Evolutionary conservation across 495 filamentous ascomycete species (phyloP).

Genomic region (Lophium mytilinum): DNA sequence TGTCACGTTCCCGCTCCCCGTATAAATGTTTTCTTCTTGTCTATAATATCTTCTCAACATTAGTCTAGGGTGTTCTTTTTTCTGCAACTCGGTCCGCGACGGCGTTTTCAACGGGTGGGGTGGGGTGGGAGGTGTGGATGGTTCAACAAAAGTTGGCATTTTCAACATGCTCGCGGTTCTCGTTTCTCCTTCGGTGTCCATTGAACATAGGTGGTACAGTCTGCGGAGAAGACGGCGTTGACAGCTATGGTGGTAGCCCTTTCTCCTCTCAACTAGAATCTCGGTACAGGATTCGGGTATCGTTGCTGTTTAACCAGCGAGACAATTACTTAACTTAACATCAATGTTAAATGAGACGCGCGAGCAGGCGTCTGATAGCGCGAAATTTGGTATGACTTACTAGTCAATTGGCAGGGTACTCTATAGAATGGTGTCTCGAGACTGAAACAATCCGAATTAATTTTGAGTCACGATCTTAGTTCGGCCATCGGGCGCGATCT

Average conservation of each 20-base stretch:
- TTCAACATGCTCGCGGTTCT: constrained; percentile 9
- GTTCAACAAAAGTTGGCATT: constrained; percentile 23
- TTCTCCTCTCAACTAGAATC: not conserved
- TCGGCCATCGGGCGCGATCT: too few relatives aligned
- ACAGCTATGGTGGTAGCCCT: not conserved
- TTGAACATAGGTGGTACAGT: not conserved
- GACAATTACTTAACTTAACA: too few relatives aligned
- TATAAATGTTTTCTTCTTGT: constrained; percentile 35
- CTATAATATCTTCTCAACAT: not conserved
- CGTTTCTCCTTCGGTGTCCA: not conserved
- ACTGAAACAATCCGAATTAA: too few relatives aligned
- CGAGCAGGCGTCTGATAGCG: too few relatives aligned
- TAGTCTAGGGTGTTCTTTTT: not conserved
- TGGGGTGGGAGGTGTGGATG: not conserved
- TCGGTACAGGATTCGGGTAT: not conserved
- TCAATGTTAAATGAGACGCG: too few relatives aligned
- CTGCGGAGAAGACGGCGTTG: not conserved
- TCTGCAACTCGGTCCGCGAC: not conserved
- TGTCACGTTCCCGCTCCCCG: constrained; percentile 83
- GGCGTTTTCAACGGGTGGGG: constrained; percentile 2
- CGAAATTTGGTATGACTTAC: too few relatives aligned
- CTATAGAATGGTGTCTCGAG: too few relatives aligned
- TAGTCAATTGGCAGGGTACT: too few relatives aligned
- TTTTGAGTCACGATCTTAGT: too few relatives aligned
- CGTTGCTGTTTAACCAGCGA: constrained; percentile 20